Conservation (phyloP, 371 early-diverging fungal genomes). For the Mucor piriformis region DNA sequence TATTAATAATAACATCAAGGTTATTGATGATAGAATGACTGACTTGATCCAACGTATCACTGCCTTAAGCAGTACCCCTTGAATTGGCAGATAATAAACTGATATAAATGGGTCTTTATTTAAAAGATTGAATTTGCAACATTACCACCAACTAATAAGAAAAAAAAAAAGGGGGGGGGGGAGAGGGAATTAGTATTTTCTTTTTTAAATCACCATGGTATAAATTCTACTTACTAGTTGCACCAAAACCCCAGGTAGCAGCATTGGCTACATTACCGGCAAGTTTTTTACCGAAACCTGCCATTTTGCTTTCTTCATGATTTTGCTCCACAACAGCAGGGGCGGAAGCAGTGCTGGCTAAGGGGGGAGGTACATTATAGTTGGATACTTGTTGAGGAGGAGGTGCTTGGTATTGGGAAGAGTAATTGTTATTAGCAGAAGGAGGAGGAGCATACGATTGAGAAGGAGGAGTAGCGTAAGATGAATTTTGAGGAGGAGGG, state of each 20-base stretch:
- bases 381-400: constrained; percentile 9
- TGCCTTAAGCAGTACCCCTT: constrained; percentile 17
- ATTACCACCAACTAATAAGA: constrained; percentile 33
- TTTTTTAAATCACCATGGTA: too few species aligned
- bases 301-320: constrained; percentile 24
- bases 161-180: too few species aligned
- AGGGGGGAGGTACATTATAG: neutral
- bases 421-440: constrained; percentile 4
- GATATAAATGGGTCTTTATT: too few species aligned
- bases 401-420: constrained; percentile 23
- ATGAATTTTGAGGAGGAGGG: constrained; percentile 14
- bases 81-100: too few species aligned
- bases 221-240: constrained; percentile 39
- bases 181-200: too few species aligned
- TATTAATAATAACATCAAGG: constrained; percentile 68
- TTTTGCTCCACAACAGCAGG: constrained; percentile 17
- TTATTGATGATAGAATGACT: constrained; percentile 68
- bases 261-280: constrained; percentile 37
- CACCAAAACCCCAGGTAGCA: constrained; percentile 52
- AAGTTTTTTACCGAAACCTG: constrained; percentile 29
- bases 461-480: constrained; percentile 34
- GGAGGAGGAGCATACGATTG: constrained; percentile 26
- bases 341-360: constrained; percentile 10
- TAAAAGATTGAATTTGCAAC: constrained; percentile 36
- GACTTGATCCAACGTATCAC: constrained; percentile 65